phyloP scores from a whole-genome alignment of 2,329 filamentous ascomycete species.

The Lasiodiplodia gonubiensis region DNA sequence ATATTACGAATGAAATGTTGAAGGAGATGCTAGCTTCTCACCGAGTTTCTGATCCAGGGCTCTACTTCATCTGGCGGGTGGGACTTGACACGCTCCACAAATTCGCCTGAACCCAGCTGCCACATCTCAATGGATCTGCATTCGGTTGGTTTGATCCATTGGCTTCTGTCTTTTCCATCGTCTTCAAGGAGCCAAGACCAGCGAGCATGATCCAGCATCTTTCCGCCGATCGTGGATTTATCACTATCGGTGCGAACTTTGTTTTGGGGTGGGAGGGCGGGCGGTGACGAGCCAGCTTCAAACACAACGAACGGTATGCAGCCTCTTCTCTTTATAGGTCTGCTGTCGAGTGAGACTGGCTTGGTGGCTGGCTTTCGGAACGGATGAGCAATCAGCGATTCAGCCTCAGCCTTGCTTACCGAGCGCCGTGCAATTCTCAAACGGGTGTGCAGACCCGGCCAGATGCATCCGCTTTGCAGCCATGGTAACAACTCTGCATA shows the following conservation, averaged over 20 bases:
- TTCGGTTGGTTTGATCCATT: accelerated
- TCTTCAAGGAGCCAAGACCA: neutral
- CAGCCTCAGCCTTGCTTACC: neutral
- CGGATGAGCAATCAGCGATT: neutral
- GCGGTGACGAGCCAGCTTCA: too few relatives aligned
- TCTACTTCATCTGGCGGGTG: neutral
- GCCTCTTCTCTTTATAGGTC: neutral
- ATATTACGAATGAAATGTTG: neutral
- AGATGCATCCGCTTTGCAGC: too few relatives aligned
- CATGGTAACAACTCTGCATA: too few relatives aligned
- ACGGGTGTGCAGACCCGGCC: too few relatives aligned
- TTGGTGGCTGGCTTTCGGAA: neutral
- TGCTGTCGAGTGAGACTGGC: neutral
- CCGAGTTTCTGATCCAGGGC: neutral
- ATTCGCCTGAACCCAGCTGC: neutral
- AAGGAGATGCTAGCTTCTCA: neutral
- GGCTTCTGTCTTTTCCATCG: neutral
- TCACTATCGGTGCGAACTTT: neutral
- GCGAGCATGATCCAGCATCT: neutral
- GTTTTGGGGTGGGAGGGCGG: too few relatives aligned
- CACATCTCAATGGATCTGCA: neutral
- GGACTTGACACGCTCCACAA: accelerated
- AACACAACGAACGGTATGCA: neutral
- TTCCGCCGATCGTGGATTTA: neutral
- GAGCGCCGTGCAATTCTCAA: neutral